These are phyloP conservation scores for Pseudohalonectria lignicola DNA, from an alignment of 2,329 filamentous ascomycete genomes.

Conservation along the genomic window DNA sequence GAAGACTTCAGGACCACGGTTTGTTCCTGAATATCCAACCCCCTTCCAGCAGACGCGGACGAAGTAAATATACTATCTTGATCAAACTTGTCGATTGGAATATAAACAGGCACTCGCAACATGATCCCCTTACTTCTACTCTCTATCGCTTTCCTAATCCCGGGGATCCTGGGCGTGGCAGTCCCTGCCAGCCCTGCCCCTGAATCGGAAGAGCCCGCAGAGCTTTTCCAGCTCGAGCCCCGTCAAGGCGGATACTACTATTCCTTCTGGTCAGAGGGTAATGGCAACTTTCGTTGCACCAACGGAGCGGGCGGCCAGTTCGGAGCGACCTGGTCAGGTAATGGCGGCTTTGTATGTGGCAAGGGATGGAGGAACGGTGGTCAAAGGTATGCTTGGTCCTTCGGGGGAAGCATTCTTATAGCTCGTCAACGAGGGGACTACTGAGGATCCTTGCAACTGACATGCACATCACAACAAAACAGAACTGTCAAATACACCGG, in stretches of 20 bases:
- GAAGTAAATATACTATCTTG: background rate
- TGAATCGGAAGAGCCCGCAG: background rate
- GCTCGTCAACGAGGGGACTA: background rate
- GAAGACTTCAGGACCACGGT: too few species aligned
- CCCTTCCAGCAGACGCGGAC: too few species aligned
- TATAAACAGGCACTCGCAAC: too few species aligned
- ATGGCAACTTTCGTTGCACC: background rate
- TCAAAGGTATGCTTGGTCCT: background rate
- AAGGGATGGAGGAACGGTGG: background rate
- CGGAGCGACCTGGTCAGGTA: background rate
- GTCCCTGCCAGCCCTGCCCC: background rate
- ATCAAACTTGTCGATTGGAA: too few species aligned
- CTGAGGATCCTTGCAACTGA: background rate
- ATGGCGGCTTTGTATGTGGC: background rate
- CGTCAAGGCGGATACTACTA: background rate
- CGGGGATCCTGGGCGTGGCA: background rate
- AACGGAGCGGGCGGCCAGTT: background rate
- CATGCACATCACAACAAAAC: background rate
- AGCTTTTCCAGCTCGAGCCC: background rate
- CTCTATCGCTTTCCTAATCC: background rate
- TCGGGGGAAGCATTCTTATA: background rate
- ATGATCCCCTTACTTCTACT: background rate
- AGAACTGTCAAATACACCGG: constrained; percentile 23
- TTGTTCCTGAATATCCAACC: too few species aligned
- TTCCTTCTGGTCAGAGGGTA: background rate